Percentiles rank a stretch among this genome's conserved stretches.
Evolutionary conservation across 2,329 filamentous ascomycete genomes (phyloP).

Genomic region (Harringtonia lauricola): DNA sequence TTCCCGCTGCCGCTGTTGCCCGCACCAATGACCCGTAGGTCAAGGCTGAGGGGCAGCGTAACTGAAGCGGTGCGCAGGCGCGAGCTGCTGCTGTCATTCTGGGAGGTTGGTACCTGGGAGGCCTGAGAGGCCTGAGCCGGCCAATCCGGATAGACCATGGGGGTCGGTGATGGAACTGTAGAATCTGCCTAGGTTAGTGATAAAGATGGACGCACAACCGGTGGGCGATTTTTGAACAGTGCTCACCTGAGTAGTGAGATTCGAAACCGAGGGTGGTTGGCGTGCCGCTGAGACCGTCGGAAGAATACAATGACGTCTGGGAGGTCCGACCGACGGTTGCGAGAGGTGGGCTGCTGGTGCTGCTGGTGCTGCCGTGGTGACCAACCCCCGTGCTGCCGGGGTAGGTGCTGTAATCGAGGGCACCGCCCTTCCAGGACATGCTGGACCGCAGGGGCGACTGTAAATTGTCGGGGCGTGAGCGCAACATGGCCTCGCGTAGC

Average conservation of each 20-base stretch:
- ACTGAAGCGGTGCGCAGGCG: conserved; percentile 39
- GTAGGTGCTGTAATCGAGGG: conserved; percentile 46
- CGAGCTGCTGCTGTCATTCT: conserved; percentile 27
- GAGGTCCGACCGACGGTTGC: not conserved
- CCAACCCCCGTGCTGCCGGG: conserved; percentile 21
- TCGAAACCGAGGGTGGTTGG: too few species aligned
- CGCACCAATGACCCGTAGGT: conserved; percentile 21
- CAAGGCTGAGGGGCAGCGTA: conserved; percentile 28
- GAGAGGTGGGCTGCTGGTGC: conserved; percentile 9
- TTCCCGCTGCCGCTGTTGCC: too few species aligned
- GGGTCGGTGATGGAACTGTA: conserved; percentile 35
- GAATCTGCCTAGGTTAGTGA: conserved; percentile 24
- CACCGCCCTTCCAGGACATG: conserved; percentile 53
- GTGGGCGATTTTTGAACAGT: too few species aligned
- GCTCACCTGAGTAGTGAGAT: not conserved
- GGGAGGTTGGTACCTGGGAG: conserved; percentile 17
- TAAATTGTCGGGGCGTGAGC: conserved; percentile 45
- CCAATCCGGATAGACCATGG: conserved; percentile 37
- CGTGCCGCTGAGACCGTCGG: conserved; percentile 27
- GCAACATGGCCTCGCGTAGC: conserved; percentile 43
- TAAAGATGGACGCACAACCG: conserved; percentile 3
- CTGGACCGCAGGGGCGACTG: conserved; percentile 48
- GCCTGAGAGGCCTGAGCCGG: conserved; percentile 17
- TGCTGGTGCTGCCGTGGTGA: conserved; percentile 1
- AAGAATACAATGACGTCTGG: conserved; percentile 37